phyloP scores from a whole-genome alignment of 305 asterid species.

The Fraxinus angustifolia region DNA sequence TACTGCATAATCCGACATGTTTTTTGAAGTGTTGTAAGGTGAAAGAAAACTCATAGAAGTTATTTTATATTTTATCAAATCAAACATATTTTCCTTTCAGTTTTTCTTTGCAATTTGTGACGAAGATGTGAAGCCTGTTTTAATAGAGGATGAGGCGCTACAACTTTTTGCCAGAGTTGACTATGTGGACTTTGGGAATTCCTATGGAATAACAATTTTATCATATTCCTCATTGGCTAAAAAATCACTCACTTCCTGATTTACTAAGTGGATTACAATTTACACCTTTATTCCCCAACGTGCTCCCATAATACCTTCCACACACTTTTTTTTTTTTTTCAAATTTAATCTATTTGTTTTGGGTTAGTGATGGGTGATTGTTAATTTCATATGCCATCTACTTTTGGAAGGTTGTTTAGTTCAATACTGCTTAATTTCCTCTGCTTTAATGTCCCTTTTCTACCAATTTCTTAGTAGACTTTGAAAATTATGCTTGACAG shows the following conservation, averaged over 20 bases:
- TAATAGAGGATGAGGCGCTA: neutral
- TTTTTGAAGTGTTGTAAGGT: neutral
- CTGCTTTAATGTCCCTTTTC: neutral
- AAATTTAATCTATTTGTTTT: neutral
- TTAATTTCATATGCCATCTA: neutral
- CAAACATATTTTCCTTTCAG: neutral
- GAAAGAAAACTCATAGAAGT: constrained; percentile 12
- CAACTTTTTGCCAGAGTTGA: constrained; percentile 14
- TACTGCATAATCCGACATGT: constrained; percentile 3
- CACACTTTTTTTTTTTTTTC: neutral
- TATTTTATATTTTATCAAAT: constrained; percentile 13
- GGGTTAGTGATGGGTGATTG: neutral
- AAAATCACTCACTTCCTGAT: neutral
- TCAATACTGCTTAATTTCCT: constrained; percentile 2
- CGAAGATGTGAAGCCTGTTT: constrained; percentile 14
- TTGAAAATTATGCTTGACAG: neutral
- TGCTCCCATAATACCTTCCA: neutral
- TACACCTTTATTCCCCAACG: neutral
- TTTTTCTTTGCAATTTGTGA: constrained; percentile 14
- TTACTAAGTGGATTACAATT: neutral
- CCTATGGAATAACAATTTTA: neutral
- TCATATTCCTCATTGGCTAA: neutral
- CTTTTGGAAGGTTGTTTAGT: neutral
- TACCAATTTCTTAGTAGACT: neutral
- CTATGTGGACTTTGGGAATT: constrained; percentile 8